phyloP scores from a whole-genome alignment of 2,329 filamentous ascomycete species.

The Ampelomyces quisqualis region DNA sequence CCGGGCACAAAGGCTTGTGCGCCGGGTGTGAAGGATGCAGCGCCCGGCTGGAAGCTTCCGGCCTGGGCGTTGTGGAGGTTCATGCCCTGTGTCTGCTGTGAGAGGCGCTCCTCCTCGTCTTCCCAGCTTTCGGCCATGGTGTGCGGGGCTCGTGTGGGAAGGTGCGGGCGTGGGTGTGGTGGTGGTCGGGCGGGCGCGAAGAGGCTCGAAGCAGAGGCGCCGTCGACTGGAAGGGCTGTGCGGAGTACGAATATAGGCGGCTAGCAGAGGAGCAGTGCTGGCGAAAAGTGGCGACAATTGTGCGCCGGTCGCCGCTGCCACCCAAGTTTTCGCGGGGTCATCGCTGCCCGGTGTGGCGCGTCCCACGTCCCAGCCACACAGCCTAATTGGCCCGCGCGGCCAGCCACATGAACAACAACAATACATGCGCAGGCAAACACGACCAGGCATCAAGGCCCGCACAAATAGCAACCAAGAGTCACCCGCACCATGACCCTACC shows the following conservation, averaged over 20 bases:
- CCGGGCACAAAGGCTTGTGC: constrained; percentile 71
- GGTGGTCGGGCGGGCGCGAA: constrained; percentile 4
- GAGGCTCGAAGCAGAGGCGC: neutral
- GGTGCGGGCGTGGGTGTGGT: constrained; percentile 10
- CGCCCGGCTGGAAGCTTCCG: constrained; percentile 62
- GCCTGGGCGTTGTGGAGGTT: constrained; percentile 35
- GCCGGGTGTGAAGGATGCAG: constrained; percentile 70
- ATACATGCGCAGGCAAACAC: neutral
- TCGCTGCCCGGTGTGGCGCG: constrained; percentile 13
- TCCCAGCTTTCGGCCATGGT: constrained; percentile 88
- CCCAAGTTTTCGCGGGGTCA: constrained; percentile 24
- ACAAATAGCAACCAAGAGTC: too few relatives aligned
- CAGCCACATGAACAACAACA: neutral
- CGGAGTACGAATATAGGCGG: constrained; percentile 8
- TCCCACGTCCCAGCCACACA: constrained; percentile 14
- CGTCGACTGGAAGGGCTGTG: constrained; percentile 8
- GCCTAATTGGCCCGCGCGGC: neutral
- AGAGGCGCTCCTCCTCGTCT: constrained; percentile 83
- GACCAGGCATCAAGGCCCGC: too few relatives aligned
- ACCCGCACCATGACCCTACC: constrained; percentile 3
- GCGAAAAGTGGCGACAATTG: constrained; percentile 26
- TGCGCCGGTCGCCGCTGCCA: constrained; percentile 22
- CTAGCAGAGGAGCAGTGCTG: constrained; percentile 9
- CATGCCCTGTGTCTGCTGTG: constrained; percentile 59
- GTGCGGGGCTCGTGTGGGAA: constrained; percentile 9